Percentiles rank a stretch among this genome's conserved stretches.
Evolutionary conservation across 2,329 filamentous ascomycete genomes (phyloP).

Genomic region (Aspergillus arachidicola): DNA sequence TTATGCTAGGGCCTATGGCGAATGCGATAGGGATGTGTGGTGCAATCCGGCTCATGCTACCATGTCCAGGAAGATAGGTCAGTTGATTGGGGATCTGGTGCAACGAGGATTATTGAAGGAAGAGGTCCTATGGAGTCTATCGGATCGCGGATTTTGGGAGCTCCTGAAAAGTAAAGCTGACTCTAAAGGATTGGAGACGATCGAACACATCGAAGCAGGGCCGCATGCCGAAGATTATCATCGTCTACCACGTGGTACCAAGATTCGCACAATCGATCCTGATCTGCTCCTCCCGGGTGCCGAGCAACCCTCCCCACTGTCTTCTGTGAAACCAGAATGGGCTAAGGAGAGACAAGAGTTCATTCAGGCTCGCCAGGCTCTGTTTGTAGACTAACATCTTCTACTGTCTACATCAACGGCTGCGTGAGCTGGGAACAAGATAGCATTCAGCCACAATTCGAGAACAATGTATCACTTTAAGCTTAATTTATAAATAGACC

Average conservation of each 20-base stretch:
- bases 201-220: background rate
- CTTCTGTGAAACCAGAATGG: slow-evolving; percentile 20
- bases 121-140: slow-evolving; percentile 36
- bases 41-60: slow-evolving; percentile 41
- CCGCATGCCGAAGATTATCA: slow-evolving; percentile 21
- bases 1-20: slow-evolving; percentile 38
- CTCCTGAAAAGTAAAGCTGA: slow-evolving; percentile 28
- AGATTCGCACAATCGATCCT: slow-evolving; percentile 38
- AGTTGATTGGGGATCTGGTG: slow-evolving; percentile 35
- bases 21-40: slow-evolving; percentile 41
- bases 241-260: slow-evolving; percentile 29
- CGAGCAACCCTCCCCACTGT: slow-evolving; percentile 17
- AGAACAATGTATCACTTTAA: background rate
- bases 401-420: background rate
- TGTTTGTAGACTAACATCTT: background rate
- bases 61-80: slow-evolving; percentile 37
- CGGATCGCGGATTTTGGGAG: slow-evolving; percentile 41
- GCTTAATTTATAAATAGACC: background rate
- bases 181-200: slow-evolving; percentile 12
- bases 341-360: slow-evolving; percentile 22
- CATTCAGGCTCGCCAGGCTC: slow-evolving; percentile 16
- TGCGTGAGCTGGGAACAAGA: background rate
- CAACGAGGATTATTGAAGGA: slow-evolving; percentile 28
- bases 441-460: background rate
- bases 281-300: slow-evolving; percentile 25